These are phyloP conservation scores for Centrapalus pauciflorus DNA, from an alignment of 129 eudicot genomes.

Conservation along the genomic window DNA sequence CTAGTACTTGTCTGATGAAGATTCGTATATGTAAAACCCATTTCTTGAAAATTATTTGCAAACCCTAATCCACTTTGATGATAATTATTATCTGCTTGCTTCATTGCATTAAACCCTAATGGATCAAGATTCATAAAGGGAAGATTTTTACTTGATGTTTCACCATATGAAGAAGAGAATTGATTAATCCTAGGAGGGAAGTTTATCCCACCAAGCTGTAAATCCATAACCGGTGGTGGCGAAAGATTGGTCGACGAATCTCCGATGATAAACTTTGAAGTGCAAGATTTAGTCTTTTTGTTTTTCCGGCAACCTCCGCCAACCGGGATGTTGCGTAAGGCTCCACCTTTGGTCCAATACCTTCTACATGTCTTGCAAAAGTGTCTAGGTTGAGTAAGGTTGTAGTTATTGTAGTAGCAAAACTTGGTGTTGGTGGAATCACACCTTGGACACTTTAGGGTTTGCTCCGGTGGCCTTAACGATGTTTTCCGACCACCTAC, in stretches of 20 bases:
- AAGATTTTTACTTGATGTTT: constrained; percentile 15
- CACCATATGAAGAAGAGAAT: constrained; percentile 44
- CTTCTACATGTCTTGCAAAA: constrained; percentile 92
- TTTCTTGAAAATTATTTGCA: constrained; percentile 32
- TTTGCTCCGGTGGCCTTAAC: constrained; percentile 32
- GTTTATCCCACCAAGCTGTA: constrained; percentile 54
- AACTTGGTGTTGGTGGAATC: constrained; percentile 89
- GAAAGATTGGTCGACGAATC: constrained; percentile 38
- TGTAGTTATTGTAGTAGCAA: constrained; percentile 93
- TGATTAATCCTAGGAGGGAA: constrained; percentile 27
- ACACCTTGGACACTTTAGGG: constrained; percentile 75
- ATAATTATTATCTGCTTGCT: neutral
- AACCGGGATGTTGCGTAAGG: constrained; percentile 78
- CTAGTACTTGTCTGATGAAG: constrained; percentile 8
- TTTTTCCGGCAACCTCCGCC: constrained; percentile 88
- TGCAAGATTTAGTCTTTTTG: constrained; percentile 51
- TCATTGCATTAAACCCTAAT: constrained; percentile 22
- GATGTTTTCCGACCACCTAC: constrained; percentile 28
- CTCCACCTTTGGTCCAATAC: constrained; percentile 93
- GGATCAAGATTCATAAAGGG: constrained; percentile 51
- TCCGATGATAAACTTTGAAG: constrained; percentile 20
- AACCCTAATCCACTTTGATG: constrained; percentile 16
- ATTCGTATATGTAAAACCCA: constrained; percentile 25
- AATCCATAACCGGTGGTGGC: constrained; percentile 50
- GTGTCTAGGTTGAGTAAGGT: constrained; percentile 84